These are phyloP conservation scores for Hymenotorrendiella dingleyae DNA, from an alignment of 2,329 filamentous ascomycete genomes.

Conservation along the genomic window DNA sequence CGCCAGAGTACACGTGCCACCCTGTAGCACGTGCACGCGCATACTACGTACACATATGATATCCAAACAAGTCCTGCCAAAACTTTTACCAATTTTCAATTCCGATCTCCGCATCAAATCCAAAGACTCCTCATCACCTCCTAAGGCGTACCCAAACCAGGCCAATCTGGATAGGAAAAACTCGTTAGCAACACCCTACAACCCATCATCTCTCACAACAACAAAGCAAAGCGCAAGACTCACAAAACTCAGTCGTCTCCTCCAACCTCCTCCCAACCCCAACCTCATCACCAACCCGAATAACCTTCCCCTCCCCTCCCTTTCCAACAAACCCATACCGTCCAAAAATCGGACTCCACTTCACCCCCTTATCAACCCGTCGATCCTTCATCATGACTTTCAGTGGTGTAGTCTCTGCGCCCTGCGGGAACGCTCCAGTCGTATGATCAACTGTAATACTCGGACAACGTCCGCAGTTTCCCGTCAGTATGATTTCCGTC, in stretches of 20 bases:
- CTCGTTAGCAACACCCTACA: not conserved
- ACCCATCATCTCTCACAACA: not conserved
- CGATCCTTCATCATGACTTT: slow-evolving; percentile 67
- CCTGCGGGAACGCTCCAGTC: slow-evolving; percentile 52
- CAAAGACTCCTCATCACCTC: too few relatives aligned
- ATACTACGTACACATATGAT: too few relatives aligned
- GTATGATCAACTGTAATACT: slow-evolving; percentile 68
- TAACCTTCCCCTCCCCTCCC: slow-evolving; percentile 26
- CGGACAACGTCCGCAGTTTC: slow-evolving; percentile 63
- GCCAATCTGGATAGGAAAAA: slow-evolving; percentile 5
- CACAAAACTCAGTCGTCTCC: slow-evolving; percentile 42
- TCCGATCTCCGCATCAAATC: too few relatives aligned
- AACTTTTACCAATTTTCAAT: too few relatives aligned
- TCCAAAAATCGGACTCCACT: slow-evolving; percentile 67
- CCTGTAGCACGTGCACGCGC: too few relatives aligned
- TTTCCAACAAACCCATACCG: slow-evolving; percentile 58
- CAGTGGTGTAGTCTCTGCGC: slow-evolving; percentile 54
- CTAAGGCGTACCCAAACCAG: too few relatives aligned
- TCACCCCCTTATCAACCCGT: slow-evolving; percentile 62
- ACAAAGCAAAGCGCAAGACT: slow-evolving; percentile 26
- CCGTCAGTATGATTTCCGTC: slow-evolving; percentile 51
- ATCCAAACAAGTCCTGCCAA: too few relatives aligned
- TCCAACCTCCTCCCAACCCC: slow-evolving; percentile 36
- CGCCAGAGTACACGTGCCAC: too few relatives aligned
- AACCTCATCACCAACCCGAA: slow-evolving; percentile 44